phyloP scores from a whole-genome alignment of 306 rosid genomes.

The Carpinus viminea region DNA sequence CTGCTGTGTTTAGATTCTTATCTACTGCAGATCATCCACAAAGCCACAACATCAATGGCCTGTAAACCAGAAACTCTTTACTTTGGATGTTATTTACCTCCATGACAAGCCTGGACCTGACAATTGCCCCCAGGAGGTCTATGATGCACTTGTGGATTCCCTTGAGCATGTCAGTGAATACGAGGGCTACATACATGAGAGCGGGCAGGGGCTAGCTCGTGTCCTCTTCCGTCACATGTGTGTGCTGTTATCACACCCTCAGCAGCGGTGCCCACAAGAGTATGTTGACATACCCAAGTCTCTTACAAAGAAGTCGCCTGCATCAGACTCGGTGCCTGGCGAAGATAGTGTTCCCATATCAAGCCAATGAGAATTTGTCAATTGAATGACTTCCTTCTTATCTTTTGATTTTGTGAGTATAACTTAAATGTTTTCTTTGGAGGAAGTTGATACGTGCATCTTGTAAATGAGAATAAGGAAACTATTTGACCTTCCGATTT shows the following conservation, averaged over 20 bases:
- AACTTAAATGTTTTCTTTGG: constrained; percentile 14
- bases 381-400: constrained; percentile 11
- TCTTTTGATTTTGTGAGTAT: constrained; percentile 24
- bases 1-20: constrained; percentile 56
- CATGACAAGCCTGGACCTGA: constrained; percentile 97
- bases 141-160: constrained; percentile 81
- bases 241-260: constrained; percentile 74
- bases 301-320: constrained; percentile 58
- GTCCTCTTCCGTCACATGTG: constrained; percentile 68
- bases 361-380: constrained; percentile 44
- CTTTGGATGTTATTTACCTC: constrained; percentile 89
- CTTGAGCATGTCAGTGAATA: constrained; percentile 85
- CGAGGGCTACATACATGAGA: constrained; percentile 93
- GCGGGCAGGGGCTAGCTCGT: constrained; percentile 79
- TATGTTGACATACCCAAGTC: constrained; percentile 74
- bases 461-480: constrained; percentile 6
- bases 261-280: constrained; percentile 82
- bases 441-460: constrained; percentile 20
- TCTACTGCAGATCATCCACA: constrained; percentile 81
- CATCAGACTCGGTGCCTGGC: constrained; percentile 48
- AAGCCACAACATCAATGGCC: constrained; percentile 83
- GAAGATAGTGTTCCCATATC: constrained; percentile 54
- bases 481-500: constrained; percentile 13
- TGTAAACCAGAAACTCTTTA: constrained; percentile 68
- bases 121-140: constrained; percentile 90